Base-by-base conservation (phyloP, 305 asterid genomes). In the Euphrasia arctica region DNA sequence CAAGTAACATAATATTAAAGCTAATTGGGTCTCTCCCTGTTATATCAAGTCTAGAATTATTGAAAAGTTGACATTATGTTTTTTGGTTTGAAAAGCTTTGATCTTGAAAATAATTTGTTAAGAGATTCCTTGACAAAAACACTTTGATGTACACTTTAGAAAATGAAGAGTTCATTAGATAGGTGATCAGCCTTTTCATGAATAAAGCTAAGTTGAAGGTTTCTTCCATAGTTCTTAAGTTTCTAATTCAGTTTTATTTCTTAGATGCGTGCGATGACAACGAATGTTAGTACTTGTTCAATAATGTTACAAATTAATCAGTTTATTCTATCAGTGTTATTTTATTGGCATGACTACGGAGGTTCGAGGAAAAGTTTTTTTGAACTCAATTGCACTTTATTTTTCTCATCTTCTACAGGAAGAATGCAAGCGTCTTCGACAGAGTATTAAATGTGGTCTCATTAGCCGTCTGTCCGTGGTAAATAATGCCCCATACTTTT, bases 361-460 rank as follows among this genome's bases (percentile, higher is more conserved):
- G 9, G 60, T 42, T 60, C 7, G 57, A 50, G 41, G 7, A 48
- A 22, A 51, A 5, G 29, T 15, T 15, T 47, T 18, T 45, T 22
- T 4, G 15, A 51, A 70, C 59, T 74, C 61, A 54, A 15, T 62
- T 58, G 9, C 14, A 32, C 4, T 29, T 39, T 59, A 28, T 60
- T 36, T 54, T 55, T 48, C 63, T 28, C 54, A 54, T 61, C 43
- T 67, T 62, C 77, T 58, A 70, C 81, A 94, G 99, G 99, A 94
- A 75, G 99, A 94, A 83, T 94, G 99, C 91, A 91, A 85, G 79
- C 95, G 99, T 48, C 88, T 94, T 61, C 96, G 99, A 56, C 98
- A 91, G 79, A 90, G 99, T 79, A 91, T 94, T 77, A 94, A 84
- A 78, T 94, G 98, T 75, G 96, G 97, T 34, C 95, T 94, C 57